Base-by-base conservation (phyloP, 164 flowering plant species). In the Buxus sempervirens region DNA sequence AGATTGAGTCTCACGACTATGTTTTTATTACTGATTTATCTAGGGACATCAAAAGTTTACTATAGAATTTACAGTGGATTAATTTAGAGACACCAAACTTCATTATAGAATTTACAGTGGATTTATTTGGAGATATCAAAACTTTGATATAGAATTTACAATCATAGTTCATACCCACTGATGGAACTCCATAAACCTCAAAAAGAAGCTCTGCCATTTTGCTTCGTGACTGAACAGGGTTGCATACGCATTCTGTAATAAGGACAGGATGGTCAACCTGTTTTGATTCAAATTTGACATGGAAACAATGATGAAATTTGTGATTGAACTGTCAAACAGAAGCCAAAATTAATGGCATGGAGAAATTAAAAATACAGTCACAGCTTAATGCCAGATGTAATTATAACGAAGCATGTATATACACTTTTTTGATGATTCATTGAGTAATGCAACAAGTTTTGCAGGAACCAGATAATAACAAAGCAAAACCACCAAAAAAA, bases 151-250 rank as follows among this genome's bases (percentile, higher is more conserved):
- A 64, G 28, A 18, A 36, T 32, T 45, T 18, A 36, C 7, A 32
- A 48, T 41, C 8, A 54, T 13, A 18, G 45, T 4, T 36, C 73
- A 60, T 93, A 93, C 99, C 99, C 58, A 93, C 74, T 41, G 99
- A 88, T 54, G 98, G 96, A 81, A 90, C 92, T 72, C 98, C 99
- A 85, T 93, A 96, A 22, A 90, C 83, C 81, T 93, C 98, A 76
- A 96, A 96, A 51, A 93, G 90, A 72, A 96, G 93, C 76, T 96
- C 99, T n/a, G 95, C 96, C 99, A 96, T 90, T 87, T 84, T 96
- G 79, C 87, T 83, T 55, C 99, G 97, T 68, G 98, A 96, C 18
- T 91, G 95, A 70, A 90, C 82, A 24, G 99, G 97, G 81, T 96
- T 93, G 89, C 93, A 93, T 27, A 82, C 87, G 73, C 96, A 96